These are phyloP conservation scores for Cubamyces lactineus DNA, from an alignment of 768 basidiomycete species.

Conservation along the genomic window DNA sequence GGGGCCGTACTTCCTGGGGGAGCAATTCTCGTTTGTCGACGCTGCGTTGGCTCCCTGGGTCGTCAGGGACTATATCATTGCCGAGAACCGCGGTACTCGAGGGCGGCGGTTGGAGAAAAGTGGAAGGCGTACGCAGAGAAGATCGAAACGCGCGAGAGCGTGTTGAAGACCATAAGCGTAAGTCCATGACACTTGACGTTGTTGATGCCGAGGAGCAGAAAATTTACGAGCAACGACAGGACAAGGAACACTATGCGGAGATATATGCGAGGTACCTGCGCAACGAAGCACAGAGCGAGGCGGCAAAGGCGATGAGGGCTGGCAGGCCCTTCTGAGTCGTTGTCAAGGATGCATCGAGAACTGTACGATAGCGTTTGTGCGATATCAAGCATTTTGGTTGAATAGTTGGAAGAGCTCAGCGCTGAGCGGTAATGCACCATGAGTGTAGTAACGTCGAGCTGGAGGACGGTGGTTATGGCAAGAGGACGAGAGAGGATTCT, in stretches of 20 bases:
- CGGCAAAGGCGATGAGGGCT: slow-evolving; percentile 34
- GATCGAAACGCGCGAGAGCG: slow-evolving; percentile 48
- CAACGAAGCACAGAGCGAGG: slow-evolving; percentile 46
- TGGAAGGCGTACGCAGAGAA: slow-evolving; percentile 51
- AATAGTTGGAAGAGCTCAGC: not conserved
- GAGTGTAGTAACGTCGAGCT: not conserved
- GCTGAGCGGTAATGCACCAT: no score
- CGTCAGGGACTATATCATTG: slow-evolving; percentile 49
- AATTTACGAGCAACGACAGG: slow-evolving; percentile 28
- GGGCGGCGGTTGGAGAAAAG: slow-evolving; percentile 44
- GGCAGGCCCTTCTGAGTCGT: slow-evolving; percentile 20
- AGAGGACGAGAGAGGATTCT: not conserved
- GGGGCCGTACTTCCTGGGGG: slow-evolving; percentile 61
- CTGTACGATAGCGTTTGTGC: not conserved
- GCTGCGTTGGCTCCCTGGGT: slow-evolving; percentile 60
- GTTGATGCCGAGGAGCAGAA: not conserved
- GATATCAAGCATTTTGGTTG: not conserved
- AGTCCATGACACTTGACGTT: not conserved
- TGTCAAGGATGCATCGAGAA: not conserved
- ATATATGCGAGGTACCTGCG: slow-evolving; percentile 59
- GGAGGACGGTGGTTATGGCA: not conserved
- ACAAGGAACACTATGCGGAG: slow-evolving; percentile 46
- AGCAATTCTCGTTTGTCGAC: slow-evolving; percentile 57
- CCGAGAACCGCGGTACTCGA: slow-evolving; percentile 51
- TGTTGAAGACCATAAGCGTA: slow-evolving; percentile 42